Base-by-base conservation (phyloP, 208 protist genomes). In the Blastocrithidia nonstop region DNA sequence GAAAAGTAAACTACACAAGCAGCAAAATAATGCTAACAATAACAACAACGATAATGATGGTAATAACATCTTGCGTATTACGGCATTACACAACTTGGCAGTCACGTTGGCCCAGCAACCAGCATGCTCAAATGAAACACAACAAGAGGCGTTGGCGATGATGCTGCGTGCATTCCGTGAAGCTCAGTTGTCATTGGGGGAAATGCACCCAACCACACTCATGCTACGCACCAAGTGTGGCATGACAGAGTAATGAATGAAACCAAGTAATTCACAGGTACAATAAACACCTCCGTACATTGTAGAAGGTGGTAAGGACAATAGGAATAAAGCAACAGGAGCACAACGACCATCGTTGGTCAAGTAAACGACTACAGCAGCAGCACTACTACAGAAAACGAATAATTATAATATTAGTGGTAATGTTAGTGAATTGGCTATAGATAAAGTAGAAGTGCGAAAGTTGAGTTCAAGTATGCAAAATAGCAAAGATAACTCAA, bases 11-110 rank as follows among this genome's bases (percentile, higher is more conserved):
- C n/a, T 35, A n/a, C 29, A 11, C 29, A n/a, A 35, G 29, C 29
- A 35, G n/a, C n/a, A n/a, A n/a, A n/a, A n/a, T n/a, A n/a, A n/a
- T n/a, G n/a, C n/a, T n/a, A n/a, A n/a, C 29, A n/a, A 35, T n/a
- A n/a, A 11, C 29, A n/a, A 11, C 11, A 35, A n/a, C 29, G n/a
- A n/a, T 35, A 65, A 78, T 40, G 38, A 66, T 3, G 57, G 53
- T 2, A 79, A 86, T 17, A 65, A 61, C 1, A 51, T 84, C 11
- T 63, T 92, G 23, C 73, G 75, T 41, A 67, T 85, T 60, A 79
- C 79, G 3, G 68, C 83, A 1, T 44, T 88, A 8, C 83, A 92
- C 47, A 92, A 92, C 56, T 49, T 88, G 1, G 83, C 72, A 5
- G 65, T 92, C 7, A 62, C 69, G 0, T 57, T 88, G n/a, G 76